phyloP scores from a whole-genome alignment of 2,329 filamentous ascomycete species.

The Dothistroma pini region DNA sequence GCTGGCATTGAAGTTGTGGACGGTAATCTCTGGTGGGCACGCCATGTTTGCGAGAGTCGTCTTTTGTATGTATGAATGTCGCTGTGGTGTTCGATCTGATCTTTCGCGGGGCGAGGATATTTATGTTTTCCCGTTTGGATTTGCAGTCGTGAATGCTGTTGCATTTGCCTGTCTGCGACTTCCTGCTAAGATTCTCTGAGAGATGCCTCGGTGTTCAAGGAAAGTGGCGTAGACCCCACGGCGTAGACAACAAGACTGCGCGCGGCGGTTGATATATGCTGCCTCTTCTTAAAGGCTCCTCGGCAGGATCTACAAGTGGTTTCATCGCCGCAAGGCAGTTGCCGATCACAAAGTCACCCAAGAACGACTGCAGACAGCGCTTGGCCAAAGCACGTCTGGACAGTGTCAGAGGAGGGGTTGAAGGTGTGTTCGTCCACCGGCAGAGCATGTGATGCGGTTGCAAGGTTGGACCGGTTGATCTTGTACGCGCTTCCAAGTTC shows the following conservation, averaged over 20 bases:
- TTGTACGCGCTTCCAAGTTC: background rate
- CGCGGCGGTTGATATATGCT: background rate
- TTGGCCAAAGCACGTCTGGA: background rate
- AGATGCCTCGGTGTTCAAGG: conserved; percentile 1
- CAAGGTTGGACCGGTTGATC: background rate
- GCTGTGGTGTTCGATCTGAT: background rate
- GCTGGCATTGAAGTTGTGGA: conserved; percentile 64
- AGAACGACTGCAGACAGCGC: background rate
- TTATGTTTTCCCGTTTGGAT: background rate
- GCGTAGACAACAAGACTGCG: background rate
- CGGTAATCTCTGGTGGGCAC: conserved; percentile 63
- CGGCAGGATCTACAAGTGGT: conserved; percentile 1
- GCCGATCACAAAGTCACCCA: background rate
- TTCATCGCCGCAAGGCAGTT: background rate
- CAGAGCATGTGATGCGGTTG: background rate
- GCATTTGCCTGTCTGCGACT: background rate
- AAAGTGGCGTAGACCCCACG: conserved; percentile 4
- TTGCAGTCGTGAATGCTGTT: background rate
- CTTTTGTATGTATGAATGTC: background rate
- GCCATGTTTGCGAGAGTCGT: conserved; percentile 55
- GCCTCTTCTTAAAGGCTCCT: background rate
- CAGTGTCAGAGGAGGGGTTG: background rate
- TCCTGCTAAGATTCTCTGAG: background rate
- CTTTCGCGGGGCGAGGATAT: background rate
- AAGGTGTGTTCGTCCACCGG: background rate